Base-by-base conservation (phyloP, 176 grass and related monocot genomes). In the Chrysopogon serrulatus region DNA sequence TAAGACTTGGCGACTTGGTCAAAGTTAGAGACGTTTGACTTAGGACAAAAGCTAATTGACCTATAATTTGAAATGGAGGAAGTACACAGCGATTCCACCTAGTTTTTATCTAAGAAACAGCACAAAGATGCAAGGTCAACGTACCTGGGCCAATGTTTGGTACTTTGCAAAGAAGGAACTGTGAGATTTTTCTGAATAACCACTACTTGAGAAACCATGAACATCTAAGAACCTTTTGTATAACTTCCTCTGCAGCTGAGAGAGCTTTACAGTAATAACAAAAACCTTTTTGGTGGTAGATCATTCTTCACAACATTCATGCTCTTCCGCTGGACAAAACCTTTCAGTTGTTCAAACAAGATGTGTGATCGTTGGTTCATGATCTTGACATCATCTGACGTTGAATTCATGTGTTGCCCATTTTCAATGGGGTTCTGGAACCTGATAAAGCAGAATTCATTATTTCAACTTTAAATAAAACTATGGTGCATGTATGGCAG, bases 401-500 rank as follows among this genome's bases (percentile, higher is more conserved):
- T 96, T 74, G 96, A 95, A 90, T 98, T 98, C 36, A 89, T 90
- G 76, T 98, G 96, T 54, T 98, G 93, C 36, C 96, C 96, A 90
- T 98, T 95, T 93, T 98, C 96, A 72, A 98, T 98, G 53, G 96
- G 96, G 75, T 98, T 98, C 85, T 98, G 96, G 77, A 98, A 98
- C 96, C 96, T 98, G 73, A 59, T 79, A 53, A 34, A 67, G 31
- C 32, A 74, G 40, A 49, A 85, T 18, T 76, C 64, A 47, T 40
- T 34, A 74, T 84, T 91, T 60, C 62, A 24, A 23, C 48, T 34
- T 63, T 17, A 33, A 67, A 74, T 30, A 73, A 77, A 71, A 81
- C 19, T 68, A 83, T 18, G 15, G 21, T 79, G 36, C 16, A 35
- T 8, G 0, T n/a, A n/a, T 35, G 54, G 59, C 64, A 81, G 51